Evolutionary conservation across 768 basidiomycete genomes (phyloP).

Genomic region (Rhodotorula graminis): DNA sequence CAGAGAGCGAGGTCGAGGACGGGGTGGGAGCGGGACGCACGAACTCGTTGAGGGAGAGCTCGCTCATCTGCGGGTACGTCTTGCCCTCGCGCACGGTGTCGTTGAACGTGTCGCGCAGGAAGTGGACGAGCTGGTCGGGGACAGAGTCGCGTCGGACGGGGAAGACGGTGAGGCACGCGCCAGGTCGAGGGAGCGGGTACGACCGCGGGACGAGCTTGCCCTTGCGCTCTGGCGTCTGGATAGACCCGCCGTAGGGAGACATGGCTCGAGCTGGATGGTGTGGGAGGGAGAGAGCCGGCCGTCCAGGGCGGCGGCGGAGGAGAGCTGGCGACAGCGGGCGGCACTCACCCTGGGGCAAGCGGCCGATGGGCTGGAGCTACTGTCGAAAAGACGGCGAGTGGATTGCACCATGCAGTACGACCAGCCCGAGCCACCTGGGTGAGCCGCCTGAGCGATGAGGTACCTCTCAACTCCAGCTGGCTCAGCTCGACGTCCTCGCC

Average conservation of each 20-base stretch:
- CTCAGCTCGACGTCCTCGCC: background rate
- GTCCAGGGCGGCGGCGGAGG: too few species aligned
- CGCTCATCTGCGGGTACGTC: slow-evolving; percentile 77
- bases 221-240: slow-evolving; percentile 45
- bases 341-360: too few species aligned
- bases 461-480: background rate
- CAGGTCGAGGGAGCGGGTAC: slow-evolving; percentile 15
- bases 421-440: too few species aligned
- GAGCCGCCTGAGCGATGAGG: too few species aligned
- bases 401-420: too few species aligned
- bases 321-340: too few species aligned
- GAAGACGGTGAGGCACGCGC: slow-evolving; percentile 25
- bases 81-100: slow-evolving; percentile 66
- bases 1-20: background rate
- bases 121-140: slow-evolving; percentile 47
- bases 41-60: slow-evolving; percentile 56
- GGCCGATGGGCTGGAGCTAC: too few species aligned
- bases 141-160: slow-evolving; percentile 57
- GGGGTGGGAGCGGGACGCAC: slow-evolving; percentile 53
- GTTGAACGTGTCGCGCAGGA: slow-evolving; percentile 53
- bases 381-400: too few species aligned
- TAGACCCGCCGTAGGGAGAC: slow-evolving; percentile 67
- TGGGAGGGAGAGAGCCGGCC: background rate
- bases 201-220: slow-evolving; percentile 24
- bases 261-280: slow-evolving; percentile 46